phyloP scores from a whole-genome alignment of 306 rosid species.

The Dryas alaskensis region DNA sequence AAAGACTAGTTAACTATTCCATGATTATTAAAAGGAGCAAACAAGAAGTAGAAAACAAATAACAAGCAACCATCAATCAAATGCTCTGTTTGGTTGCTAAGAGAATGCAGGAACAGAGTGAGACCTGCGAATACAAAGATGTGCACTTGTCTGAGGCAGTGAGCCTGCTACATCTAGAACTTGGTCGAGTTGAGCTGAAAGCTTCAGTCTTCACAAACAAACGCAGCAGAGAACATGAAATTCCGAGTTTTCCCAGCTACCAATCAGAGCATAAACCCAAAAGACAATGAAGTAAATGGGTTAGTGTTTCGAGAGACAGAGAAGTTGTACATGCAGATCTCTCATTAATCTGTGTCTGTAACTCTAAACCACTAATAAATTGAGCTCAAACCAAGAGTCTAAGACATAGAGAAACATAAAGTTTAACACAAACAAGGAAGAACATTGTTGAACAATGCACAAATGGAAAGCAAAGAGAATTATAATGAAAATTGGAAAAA shows the following conservation, averaged over 20 bases:
- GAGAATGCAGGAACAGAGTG: background rate
- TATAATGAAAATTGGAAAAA: background rate
- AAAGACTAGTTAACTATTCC: slow-evolving; percentile 9
- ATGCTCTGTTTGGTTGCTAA: background rate
- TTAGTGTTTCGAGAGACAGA: background rate
- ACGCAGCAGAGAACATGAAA: background rate
- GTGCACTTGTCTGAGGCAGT: too few species aligned
- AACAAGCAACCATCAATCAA: background rate
- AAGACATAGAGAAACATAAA: background rate
- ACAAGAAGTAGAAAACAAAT: background rate
- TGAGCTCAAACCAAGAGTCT: background rate
- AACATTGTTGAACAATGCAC: background rate
- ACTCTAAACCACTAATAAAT: background rate
- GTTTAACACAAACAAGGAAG: background rate
- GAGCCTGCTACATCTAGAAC: background rate
- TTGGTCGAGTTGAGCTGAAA: background rate
- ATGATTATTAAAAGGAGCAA: background rate
- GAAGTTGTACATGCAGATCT: slow-evolving; percentile 3
- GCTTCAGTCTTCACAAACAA: background rate
- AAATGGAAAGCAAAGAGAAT: background rate
- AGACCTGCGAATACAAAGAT: too few species aligned
- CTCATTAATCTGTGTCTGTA: background rate
- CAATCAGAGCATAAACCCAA: background rate
- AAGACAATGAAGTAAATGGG: background rate
- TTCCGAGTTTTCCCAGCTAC: background rate